phyloP scores from a whole-genome alignment of 2,329 filamentous ascomycete genomes.

The Rhynchosporium secalis region DNA sequence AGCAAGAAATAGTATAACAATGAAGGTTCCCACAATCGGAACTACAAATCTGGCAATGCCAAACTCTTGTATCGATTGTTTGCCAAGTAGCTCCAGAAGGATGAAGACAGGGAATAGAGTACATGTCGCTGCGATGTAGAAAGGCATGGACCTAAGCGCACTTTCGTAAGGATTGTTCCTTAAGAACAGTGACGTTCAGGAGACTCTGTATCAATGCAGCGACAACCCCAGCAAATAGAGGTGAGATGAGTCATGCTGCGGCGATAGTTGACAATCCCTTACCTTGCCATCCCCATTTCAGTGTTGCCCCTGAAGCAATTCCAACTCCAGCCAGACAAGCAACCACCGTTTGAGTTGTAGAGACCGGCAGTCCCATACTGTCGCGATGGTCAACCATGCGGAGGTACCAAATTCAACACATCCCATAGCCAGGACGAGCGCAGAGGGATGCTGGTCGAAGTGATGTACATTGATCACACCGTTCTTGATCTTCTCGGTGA shows the following conservation, averaged over 20 bases:
- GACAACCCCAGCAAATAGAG: neutral
- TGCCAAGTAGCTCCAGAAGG: neutral
- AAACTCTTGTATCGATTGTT: neutral
- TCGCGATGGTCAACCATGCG: neutral
- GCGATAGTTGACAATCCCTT: neutral
- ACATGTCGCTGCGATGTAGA: neutral
- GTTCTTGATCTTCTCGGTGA: neutral
- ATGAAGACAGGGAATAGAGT: neutral
- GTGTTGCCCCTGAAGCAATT: neutral
- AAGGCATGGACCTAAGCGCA: neutral
- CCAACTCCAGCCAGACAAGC: neutral
- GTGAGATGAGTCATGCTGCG: neutral
- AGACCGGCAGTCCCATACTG: neutral
- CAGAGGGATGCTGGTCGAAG: neutral
- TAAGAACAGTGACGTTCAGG: neutral
- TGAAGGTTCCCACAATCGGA: neutral
- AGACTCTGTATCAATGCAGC: neutral
- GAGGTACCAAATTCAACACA: neutral
- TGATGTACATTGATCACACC: neutral
- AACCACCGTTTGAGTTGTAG: neutral
- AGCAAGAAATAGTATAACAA: neutral
- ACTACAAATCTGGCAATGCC: neutral
- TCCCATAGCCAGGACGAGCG: neutral
- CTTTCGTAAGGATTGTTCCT: neutral
- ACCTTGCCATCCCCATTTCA: neutral